A percentile compares a stretch with the other conserved stretches of the same genome.
Conservation (phyloP, 2,329 filamentous ascomycete genomes). For the Trichoderma afroharzianum region DNA sequence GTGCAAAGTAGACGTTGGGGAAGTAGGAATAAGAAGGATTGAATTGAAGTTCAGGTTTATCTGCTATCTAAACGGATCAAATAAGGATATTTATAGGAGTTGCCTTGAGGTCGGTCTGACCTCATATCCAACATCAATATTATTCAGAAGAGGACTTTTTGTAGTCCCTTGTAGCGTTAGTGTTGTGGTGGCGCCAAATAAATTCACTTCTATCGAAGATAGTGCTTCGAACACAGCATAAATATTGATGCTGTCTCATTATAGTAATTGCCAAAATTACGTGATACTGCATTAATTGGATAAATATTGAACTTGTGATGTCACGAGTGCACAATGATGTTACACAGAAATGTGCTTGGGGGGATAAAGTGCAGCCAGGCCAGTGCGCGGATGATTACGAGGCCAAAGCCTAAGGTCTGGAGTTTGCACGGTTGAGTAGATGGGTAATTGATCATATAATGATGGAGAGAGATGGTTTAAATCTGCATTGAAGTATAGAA, state of each 20-base stretch:
- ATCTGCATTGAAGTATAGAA: background rate
- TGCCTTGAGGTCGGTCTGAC: background rate
- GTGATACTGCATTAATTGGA: background rate
- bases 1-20: background rate
- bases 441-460: background rate
- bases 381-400: background rate
- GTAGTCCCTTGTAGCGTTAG: background rate
- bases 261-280: background rate
- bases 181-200: background rate
- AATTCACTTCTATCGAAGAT: background rate
- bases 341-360: background rate
- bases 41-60: background rate
- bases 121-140: background rate
- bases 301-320: background rate
- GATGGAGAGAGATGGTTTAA: background rate
- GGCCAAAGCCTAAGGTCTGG: background rate
- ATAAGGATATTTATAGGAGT: background rate
- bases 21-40: background rate
- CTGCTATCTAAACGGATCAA: background rate
- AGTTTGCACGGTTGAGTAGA: background rate
- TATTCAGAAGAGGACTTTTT: background rate
- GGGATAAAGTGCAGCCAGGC: background rate
- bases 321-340: background rate
- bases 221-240: background rate
- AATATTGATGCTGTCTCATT: background rate